Evolutionary conservation across 2,329 filamentous ascomycete species (phyloP).

Genomic region (Xylaria sp.): DNA sequence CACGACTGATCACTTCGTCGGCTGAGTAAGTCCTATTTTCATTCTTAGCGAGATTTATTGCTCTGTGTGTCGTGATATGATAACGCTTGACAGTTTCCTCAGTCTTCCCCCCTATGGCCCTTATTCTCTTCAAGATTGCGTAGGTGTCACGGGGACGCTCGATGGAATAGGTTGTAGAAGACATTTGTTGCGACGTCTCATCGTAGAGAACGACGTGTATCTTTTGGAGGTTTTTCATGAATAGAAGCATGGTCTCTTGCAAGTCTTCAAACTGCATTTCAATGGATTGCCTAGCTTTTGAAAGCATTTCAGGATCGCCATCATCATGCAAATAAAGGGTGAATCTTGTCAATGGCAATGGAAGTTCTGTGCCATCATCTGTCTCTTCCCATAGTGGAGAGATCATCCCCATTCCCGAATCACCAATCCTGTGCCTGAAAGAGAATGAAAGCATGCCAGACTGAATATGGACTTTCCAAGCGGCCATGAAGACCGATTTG

Average conservation of each 20-base stretch:
- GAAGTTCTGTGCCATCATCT: constrained; percentile 33
- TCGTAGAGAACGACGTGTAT: constrained; percentile 51
- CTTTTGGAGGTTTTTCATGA: constrained; percentile 54
- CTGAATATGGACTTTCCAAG: constrained; percentile 57
- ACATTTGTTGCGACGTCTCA: constrained; percentile 27
- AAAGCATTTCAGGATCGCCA: constrained; percentile 34
- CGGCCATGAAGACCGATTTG: constrained; percentile 63
- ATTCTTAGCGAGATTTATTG: constrained; percentile 48
- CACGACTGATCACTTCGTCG: constrained; percentile 40
- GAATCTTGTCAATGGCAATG: constrained; percentile 50
- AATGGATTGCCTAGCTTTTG: constrained; percentile 43
- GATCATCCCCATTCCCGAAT: constrained; percentile 64
- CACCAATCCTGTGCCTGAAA: constrained; percentile 54
- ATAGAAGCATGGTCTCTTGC: constrained; percentile 55
- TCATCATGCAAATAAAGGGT: constrained; percentile 53
- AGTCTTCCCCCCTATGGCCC: neutral
- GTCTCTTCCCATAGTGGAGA: constrained; percentile 55
- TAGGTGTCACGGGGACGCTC: constrained; percentile 10
- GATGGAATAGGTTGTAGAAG: constrained; percentile 35
- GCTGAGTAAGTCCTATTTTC: constrained; percentile 52
- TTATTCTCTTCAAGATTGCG: constrained; percentile 21
- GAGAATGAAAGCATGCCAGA: constrained; percentile 59
- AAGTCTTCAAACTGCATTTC: constrained; percentile 53
- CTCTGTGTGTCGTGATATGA: constrained; percentile 49
- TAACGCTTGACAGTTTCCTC: constrained; percentile 37